A percentile compares a stretch with the other conserved stretches of the same genome.
Conservation (phyloP, 2,329 filamentous ascomycete species). For the Stagonosporopsis cucurbitacearum region DNA sequence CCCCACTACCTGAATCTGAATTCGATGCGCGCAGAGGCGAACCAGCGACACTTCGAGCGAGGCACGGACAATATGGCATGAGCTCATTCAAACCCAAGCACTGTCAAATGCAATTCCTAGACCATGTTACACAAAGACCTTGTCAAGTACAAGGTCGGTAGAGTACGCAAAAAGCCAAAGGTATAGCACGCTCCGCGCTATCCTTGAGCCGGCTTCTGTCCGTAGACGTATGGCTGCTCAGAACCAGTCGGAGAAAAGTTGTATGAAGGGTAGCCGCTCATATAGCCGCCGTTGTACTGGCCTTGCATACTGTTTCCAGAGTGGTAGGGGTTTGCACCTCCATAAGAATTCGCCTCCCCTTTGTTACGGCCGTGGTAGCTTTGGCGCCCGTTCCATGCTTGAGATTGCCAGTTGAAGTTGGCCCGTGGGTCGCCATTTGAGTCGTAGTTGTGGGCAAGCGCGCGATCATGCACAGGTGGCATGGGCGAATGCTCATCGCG, state of each 20-base stretch:
- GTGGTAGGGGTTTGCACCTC: slow-evolving; percentile 31
- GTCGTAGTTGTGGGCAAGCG: slow-evolving; percentile 21
- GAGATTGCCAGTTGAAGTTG: slow-evolving; percentile 21
- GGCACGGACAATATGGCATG: neutral
- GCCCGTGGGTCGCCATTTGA: slow-evolving; percentile 22
- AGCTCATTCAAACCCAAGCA: neutral
- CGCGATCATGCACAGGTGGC: slow-evolving; percentile 21
- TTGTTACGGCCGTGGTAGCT: slow-evolving; percentile 29
- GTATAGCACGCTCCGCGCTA: no score
- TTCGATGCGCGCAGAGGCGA: neutral
- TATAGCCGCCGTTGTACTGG: slow-evolving; percentile 26
- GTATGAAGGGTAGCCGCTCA: slow-evolving; percentile 26
- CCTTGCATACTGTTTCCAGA: slow-evolving; percentile 16
- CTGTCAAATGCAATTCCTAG: neutral
- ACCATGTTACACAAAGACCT: neutral
- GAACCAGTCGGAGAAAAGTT: slow-evolving; percentile 20
- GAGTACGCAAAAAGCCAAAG: neutral
- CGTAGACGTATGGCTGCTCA: slow-evolving; percentile 30
- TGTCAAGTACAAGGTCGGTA: neutral
- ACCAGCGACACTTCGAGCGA: neutral
- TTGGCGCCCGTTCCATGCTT: slow-evolving; percentile 23
- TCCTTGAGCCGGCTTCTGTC: slow-evolving; percentile 17
- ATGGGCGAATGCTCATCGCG: slow-evolving; percentile 21
- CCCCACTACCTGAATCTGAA: neutral
- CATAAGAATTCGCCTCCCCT: slow-evolving; percentile 30